Conservation (phyloP, 129 eudicot species). For the Ambrosia trifida region DNA sequence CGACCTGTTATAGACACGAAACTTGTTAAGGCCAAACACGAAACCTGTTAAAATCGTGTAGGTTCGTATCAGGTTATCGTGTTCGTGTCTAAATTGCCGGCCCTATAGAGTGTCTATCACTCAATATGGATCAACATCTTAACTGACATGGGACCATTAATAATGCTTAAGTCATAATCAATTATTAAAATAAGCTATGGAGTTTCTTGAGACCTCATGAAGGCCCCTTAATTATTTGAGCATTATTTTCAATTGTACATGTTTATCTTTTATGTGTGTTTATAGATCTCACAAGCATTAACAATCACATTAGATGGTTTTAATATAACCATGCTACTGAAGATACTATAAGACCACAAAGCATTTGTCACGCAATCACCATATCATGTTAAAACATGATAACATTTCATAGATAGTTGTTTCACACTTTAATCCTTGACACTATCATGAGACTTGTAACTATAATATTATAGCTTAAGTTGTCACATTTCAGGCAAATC, state of each 20-base stretch:
- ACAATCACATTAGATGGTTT: background rate
- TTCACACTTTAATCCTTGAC: background rate
- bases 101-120: conserved; percentile 6
- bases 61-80: too few species aligned
- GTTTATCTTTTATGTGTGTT: background rate
- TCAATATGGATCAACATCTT: background rate
- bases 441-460: background rate
- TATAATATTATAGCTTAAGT: background rate
- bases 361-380: background rate
- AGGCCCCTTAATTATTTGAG: background rate
- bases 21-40: too few species aligned
- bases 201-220: background rate
- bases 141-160: conserved; percentile 9
- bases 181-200: background rate
- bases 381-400: background rate
- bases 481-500: background rate
- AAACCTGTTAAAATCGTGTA: too few species aligned
- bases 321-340: background rate
- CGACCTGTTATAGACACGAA: too few species aligned
- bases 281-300: background rate
- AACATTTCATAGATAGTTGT: background rate
- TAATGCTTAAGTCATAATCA: conserved; percentile 6
- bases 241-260: background rate
- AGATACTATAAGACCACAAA: background rate
- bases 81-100: too few species aligned